Conservation (phyloP, 78 protist genomes). For the Dictyostelium citrinum region DNA sequence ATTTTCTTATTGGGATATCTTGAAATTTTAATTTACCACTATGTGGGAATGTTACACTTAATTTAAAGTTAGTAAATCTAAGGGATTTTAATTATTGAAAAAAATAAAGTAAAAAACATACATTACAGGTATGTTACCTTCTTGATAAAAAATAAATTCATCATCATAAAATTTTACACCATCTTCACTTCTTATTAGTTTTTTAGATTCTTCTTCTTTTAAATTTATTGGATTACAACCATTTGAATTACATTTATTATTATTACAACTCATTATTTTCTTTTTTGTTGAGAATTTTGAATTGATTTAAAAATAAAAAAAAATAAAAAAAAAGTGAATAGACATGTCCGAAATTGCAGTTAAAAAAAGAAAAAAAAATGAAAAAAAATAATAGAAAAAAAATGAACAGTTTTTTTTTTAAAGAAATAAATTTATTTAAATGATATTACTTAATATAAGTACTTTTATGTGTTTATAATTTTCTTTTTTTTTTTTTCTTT, state of each 20-base stretch:
- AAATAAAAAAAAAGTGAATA: neutral
- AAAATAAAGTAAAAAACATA: neutral
- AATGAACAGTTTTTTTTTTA: neutral
- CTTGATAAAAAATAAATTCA: slow-evolving; percentile 23
- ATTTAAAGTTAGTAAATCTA: too few relatives aligned
- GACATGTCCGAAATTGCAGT: too few relatives aligned
- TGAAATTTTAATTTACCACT: slow-evolving; percentile 12
- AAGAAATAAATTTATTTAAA: neutral
- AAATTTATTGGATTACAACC: neutral
- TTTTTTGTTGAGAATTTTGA: too few relatives aligned
- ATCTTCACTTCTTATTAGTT: neutral
- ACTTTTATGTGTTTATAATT: neutral
- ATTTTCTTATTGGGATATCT: slow-evolving; percentile 21
- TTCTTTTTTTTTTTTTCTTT: neutral
- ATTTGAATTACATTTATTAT: neutral
- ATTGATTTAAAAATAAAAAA: too few relatives aligned
- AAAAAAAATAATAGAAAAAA: too few relatives aligned
- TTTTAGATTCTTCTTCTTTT: neutral
- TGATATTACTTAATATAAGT: neutral
- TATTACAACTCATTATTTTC: neutral
- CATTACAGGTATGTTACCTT: slow-evolving; percentile 61
- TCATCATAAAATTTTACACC: slow-evolving; percentile 8
- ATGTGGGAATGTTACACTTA: slow-evolving; percentile 70
- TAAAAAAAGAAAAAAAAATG: too few relatives aligned
- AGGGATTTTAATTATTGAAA: too few relatives aligned